Conservation (phyloP, 164 flowering plant species). For the Macadamia tetraphylla region DNA sequence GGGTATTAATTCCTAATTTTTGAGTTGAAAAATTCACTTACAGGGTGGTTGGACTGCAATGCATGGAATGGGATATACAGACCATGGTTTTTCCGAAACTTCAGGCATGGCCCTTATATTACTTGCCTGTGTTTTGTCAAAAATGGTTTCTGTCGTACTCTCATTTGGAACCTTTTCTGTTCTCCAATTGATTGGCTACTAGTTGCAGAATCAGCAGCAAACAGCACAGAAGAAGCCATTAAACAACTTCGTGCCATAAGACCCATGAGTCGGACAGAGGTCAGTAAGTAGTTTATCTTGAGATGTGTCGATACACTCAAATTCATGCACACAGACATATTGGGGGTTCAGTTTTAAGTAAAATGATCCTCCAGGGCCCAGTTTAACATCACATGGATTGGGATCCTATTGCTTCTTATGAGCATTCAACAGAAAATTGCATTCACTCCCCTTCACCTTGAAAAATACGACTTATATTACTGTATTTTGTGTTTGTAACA, state of each 20-base stretch:
- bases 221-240: slow-evolving; percentile 64
- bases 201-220: slow-evolving; percentile 35
- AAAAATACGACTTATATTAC: no score
- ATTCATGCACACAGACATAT: no score
- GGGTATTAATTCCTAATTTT: slow-evolving; percentile 5
- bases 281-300: slow-evolving; percentile 21
- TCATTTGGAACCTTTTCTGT: neutral
- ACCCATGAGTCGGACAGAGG: slow-evolving; percentile 86
- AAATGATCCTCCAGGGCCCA: no score
- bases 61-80: slow-evolving; percentile 34
- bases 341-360: no score
- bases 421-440: no score
- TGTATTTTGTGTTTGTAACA: no score
- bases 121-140: neutral
- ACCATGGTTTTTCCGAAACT: slow-evolving; percentile 22
- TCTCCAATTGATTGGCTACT: slow-evolving; percentile 7
- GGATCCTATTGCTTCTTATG: no score
- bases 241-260: slow-evolving; percentile 60
- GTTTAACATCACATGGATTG: no score
- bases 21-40: slow-evolving; percentile 12
- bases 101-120: slow-evolving; percentile 38
- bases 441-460: no score
- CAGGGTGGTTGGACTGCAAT: slow-evolving; percentile 58
- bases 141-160: neutral
- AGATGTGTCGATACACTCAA: no score